Percentiles rank a stretch among this genome's conserved stretches.
Evolutionary conservation across 768 basidiomycete genomes (phyloP).

Genomic region (Naganishia onofrii): DNA sequence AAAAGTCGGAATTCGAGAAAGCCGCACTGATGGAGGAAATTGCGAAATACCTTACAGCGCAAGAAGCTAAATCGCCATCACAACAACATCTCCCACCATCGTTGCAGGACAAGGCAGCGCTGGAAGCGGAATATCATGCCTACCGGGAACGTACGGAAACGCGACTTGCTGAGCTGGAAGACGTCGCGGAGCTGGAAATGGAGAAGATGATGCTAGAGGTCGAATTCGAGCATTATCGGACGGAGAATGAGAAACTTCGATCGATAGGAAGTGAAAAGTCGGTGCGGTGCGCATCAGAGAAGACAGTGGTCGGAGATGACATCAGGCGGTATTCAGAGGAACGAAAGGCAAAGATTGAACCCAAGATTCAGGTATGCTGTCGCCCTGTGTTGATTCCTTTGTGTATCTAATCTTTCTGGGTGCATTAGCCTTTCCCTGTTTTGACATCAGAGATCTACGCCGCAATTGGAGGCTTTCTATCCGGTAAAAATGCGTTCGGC

Average conservation of each 20-base stretch:
- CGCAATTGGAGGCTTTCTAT: background rate
- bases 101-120: background rate
- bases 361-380: background rate
- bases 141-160: background rate
- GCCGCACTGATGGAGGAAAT: background rate
- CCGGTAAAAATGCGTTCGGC: background rate
- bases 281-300: background rate
- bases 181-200: background rate
- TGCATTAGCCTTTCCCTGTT: too few relatives aligned
- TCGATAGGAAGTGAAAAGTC: background rate
- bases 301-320: background rate
- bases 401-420: background rate
- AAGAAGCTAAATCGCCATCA: background rate
- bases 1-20: conserved; percentile 1
- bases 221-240: background rate
- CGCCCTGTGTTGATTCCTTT: background rate
- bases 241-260: conserved; percentile 1
- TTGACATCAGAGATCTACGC: conserved; percentile 3
- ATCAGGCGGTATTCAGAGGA: background rate
- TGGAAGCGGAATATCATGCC: background rate
- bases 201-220: conserved; percentile 5
- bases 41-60: conserved; percentile 7
- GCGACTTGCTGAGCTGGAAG: conserved; percentile 2
- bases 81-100: background rate
- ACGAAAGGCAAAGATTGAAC: background rate